Percentiles rank a stretch among this genome's conserved stretches.
These are phyloP conservation scores for Talaromyces sp. DNA, from an alignment of 2,329 filamentous ascomycete genomes.

Conservation along the genomic window DNA sequence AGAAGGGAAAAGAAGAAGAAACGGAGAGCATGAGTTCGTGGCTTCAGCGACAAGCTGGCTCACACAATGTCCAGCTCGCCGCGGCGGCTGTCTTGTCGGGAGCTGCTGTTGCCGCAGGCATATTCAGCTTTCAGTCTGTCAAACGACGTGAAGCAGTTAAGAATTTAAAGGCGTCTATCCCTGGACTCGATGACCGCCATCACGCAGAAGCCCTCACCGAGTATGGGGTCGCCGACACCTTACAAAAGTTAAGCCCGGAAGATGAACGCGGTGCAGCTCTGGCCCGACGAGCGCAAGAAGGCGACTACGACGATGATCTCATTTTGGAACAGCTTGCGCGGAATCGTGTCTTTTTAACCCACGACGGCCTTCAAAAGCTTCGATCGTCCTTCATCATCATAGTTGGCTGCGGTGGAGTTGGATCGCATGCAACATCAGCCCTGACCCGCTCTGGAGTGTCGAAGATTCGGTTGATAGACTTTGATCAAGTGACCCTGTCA, in stretches of 20 bases:
- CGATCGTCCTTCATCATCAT: constrained; percentile 80
- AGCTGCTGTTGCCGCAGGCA: constrained; percentile 45
- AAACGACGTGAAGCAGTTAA: constrained; percentile 52
- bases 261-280: constrained; percentile 56
- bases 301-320: constrained; percentile 69
- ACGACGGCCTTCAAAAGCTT: constrained; percentile 74
- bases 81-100: constrained; percentile 41
- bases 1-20: not conserved
- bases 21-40: constrained; percentile 37
- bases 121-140: constrained; percentile 55
- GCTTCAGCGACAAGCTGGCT: constrained; percentile 38
- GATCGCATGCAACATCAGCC: constrained; percentile 82
- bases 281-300: constrained; percentile 56
- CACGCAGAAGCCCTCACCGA: constrained; percentile 50
- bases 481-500: constrained; percentile 93
- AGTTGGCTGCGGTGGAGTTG: constrained; percentile 90
- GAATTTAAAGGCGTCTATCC: constrained; percentile 59
- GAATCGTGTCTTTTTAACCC: constrained; percentile 84
- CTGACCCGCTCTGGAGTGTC: constrained; percentile 85
- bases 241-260: constrained; percentile 41
- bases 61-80: constrained; percentile 39
- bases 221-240: constrained; percentile 38
- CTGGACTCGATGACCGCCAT: constrained; percentile 49
- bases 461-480: constrained; percentile 86
- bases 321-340: constrained; percentile 92